phyloP scores from a whole-genome alignment of 2,329 filamentous ascomycete genomes.

The Meredithiella fracta region DNA sequence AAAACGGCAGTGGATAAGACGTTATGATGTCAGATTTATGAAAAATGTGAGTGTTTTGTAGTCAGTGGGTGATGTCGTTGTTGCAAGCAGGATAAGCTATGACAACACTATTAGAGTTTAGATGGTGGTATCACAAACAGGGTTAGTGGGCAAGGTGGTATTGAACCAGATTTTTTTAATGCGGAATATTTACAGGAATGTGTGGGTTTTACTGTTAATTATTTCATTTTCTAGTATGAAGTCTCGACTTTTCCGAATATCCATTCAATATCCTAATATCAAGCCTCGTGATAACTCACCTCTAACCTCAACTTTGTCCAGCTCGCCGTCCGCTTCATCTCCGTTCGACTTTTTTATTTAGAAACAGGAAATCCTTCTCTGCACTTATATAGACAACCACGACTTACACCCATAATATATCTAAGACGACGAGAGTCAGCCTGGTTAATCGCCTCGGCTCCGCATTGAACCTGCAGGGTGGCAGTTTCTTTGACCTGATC shows the following conservation, averaged over 20 bases:
- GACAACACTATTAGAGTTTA: neutral
- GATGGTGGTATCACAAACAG: neutral
- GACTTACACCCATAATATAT: neutral
- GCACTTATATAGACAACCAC: neutral
- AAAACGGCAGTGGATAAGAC: neutral
- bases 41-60: neutral
- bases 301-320: no score
- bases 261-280: no score
- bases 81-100: neutral
- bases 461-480: no score
- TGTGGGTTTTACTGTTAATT: neutral
- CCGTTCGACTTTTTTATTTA: neutral
- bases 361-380: neutral
- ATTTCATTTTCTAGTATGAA: no score
- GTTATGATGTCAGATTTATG: neutral
- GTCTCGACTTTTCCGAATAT: no score
- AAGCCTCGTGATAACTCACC: no score
- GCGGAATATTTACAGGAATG: neutral
- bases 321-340: neutral
- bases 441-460: neutral
- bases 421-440: neutral
- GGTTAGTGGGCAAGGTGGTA: neutral
- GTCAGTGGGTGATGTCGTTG: neutral
- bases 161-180: neutral
- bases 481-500: no score